A percentile compares a stretch with the other conserved stretches of the same genome.
These are phyloP conservation scores for Aureoboletus auriporus DNA, from an alignment of 768 basidiomycete species.

Conservation along the genomic window DNA sequence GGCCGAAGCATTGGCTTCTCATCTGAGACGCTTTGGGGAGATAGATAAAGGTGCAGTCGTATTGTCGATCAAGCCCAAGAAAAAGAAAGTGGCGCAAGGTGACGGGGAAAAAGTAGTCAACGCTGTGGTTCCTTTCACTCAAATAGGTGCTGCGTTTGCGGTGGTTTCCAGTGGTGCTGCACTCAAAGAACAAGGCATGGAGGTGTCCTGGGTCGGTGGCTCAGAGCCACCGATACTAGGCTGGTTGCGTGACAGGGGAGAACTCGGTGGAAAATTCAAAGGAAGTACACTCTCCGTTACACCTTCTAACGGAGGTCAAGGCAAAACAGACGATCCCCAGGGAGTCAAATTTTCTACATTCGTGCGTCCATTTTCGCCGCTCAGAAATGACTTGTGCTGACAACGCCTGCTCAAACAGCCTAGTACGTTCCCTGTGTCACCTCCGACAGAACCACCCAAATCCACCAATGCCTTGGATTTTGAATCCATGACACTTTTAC, in stretches of 20 bases:
- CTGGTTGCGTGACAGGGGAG: constrained; percentile 72
- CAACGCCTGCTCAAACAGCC: constrained; percentile 12
- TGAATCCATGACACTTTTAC: constrained; percentile 75
- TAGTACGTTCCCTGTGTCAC: constrained; percentile 11
- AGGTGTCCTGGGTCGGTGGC: constrained; percentile 71
- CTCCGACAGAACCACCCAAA: constrained; percentile 19
- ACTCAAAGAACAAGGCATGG: constrained; percentile 56
- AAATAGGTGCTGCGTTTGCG: constrained; percentile 72
- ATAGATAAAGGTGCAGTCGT: constrained; percentile 65
- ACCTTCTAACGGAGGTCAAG: constrained; percentile 15
- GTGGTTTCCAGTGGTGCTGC: constrained; percentile 60
- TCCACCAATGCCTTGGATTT: constrained; percentile 57
- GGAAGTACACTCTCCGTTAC: constrained; percentile 12
- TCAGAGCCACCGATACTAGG: constrained; percentile 64
- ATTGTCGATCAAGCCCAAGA: constrained; percentile 59
- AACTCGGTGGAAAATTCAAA: constrained; percentile 37
- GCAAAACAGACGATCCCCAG: constrained; percentile 2
- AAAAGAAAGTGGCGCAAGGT: constrained; percentile 38
- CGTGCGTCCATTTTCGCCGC: not conserved
- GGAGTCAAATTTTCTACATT: constrained; percentile 45
- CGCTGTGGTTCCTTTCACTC: constrained; percentile 73
- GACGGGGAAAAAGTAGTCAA: constrained; percentile 49
- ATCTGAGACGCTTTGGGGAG: constrained; percentile 60
- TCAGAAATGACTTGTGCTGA: constrained; percentile 1
- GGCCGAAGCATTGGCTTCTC: constrained; percentile 21